phyloP scores from a whole-genome alignment of 805 yeast species.

The Yarrowia phangngaensis region DNA sequence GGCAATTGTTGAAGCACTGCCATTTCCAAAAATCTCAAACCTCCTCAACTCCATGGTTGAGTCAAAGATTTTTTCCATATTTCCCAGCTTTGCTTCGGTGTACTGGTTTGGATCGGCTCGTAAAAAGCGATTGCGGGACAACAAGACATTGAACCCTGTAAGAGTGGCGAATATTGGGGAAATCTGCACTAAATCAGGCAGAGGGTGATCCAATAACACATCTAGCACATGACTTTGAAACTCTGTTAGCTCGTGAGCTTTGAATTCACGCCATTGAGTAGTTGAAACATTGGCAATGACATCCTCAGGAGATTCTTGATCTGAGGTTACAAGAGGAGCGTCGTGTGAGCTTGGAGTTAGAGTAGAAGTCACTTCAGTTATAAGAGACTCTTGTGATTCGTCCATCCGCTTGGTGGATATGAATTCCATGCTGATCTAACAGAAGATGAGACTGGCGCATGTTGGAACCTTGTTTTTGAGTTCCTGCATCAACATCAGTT shows the following conservation, averaged over 20 bases:
- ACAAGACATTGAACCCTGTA: neutral
- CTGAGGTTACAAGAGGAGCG: neutral
- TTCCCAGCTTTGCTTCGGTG: neutral
- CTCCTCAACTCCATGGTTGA: neutral
- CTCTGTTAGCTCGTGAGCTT: neutral
- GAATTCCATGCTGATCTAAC: constrained; percentile 5
- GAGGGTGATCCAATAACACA: neutral
- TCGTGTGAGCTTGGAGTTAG: neutral
- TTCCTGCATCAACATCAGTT: no score
- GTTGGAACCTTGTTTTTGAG: neutral
- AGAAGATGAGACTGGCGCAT: neutral
- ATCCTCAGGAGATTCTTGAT: neutral
- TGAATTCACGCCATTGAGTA: neutral
- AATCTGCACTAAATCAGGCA: neutral
- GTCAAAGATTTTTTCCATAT: neutral
- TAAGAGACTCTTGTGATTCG: neutral
- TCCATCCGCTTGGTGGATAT: constrained; percentile 5
- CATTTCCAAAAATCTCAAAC: neutral
- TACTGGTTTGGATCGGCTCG: neutral
- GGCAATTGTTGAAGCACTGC: neutral
- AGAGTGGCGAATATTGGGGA: neutral
- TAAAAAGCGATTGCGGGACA: neutral
- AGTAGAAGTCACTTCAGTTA: neutral
- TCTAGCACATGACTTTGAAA: neutral
- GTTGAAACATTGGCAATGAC: neutral